phyloP scores from a whole-genome alignment of 176 grass and related monocot species.

The Stipa capillata region DNA sequence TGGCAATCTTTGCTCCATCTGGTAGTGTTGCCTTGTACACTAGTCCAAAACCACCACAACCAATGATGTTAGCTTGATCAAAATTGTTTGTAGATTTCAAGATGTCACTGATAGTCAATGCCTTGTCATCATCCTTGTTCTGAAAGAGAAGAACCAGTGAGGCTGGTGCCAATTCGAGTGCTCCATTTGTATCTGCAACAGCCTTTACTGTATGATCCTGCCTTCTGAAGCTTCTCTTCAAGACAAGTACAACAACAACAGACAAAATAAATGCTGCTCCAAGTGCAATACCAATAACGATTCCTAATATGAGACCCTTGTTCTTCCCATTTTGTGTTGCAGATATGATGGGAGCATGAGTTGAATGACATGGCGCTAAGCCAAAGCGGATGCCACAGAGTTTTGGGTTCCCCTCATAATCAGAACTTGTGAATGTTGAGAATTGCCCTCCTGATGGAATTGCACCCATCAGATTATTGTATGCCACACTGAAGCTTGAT shows the following conservation, averaged over 20 bases:
- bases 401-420: constrained; percentile 79
- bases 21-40: constrained; percentile 82
- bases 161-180: constrained; percentile 53
- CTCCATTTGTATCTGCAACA: constrained; percentile 45
- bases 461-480: constrained; percentile 74
- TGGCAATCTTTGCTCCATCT: constrained; percentile 64
- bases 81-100: constrained; percentile 93
- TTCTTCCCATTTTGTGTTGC: constrained; percentile 34
- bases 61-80: constrained; percentile 94
- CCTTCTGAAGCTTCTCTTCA: constrained; percentile 36
- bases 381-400: constrained; percentile 50
- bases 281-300: constrained; percentile 56
- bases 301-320: constrained; percentile 60
- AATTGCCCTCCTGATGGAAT: constrained; percentile 79
- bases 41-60: constrained; percentile 91
- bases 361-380: constrained; percentile 15
- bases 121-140: constrained; percentile 63
- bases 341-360: constrained; percentile 14
- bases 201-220: constrained; percentile 49
- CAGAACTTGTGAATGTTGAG: constrained; percentile 66
- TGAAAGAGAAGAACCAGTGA: constrained; percentile 85
- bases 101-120: constrained; percentile 70
- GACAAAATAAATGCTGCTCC: constrained; percentile 54
- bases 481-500: constrained; percentile 88
- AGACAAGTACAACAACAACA: constrained; percentile 46